Base-by-base conservation (phyloP, 208 protist genomes). In the Trypanosoma caninum region DNA sequence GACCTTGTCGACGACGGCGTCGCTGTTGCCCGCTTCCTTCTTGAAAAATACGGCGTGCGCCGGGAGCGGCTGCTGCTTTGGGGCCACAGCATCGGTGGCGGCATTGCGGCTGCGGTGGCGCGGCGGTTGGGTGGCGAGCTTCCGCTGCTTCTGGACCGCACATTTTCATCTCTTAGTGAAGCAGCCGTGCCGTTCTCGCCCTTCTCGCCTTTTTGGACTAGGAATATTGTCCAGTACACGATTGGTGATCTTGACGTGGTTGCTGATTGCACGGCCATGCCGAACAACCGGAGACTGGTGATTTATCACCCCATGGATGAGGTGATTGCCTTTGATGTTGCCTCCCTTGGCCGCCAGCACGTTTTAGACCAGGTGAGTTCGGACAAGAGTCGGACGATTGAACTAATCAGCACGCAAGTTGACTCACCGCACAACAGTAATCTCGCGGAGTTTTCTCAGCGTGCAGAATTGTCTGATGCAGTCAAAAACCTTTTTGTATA, bases 31-130 rank as follows among this genome's bases (percentile, higher is more conserved):
- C 38, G 47, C 0, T 66, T 68, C 25, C 70, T 76, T 38, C 46
- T 76, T 0, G 41, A 72, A 20, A 58, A 48, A 35, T 78, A 87
- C 30, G 35, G 63, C 30, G 80, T 91, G 16, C 31, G 61, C 2
- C 65, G 46, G 16, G 37, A 48, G 0, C 52, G 84, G 1, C 33
- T 95, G 2, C 33, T 95, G 13, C 65, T 95, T 20, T 79, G 91
- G 40, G 88, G 88, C 5, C 88, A 92, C 57, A 92, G 85, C 48
- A 92, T 95, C 63, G 88, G 88, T 14, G 85, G 80, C 23, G 84
- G 78, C 3, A 59, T 84, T 1, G 84, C 79, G 6, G 79, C 78
- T 0, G 53, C 73, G 35, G 62, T 91, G n/a, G 85, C 76, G 13
- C 62, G 51, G 8, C 50, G 52, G 4, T 57, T 54, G 30, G 67